Conservation (phyloP, 306 rosid genomes). For the Abrus precatorius region DNA sequence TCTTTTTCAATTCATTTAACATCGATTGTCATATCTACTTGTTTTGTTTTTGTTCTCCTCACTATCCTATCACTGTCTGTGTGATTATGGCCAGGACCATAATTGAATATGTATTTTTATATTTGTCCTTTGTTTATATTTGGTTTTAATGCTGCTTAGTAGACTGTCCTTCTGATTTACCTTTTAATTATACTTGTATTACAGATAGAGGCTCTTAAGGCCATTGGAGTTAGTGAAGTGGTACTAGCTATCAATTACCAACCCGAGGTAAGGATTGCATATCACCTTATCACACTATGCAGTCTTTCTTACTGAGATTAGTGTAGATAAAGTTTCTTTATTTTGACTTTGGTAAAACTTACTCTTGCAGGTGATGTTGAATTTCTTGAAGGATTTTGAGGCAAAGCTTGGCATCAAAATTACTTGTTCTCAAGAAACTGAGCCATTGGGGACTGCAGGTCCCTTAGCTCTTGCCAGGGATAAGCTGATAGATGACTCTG, state of each 20-base stretch:
- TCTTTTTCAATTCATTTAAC: conserved; percentile 14
- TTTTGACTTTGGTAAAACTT: conserved; percentile 28
- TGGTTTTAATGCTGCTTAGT: conserved; percentile 17
- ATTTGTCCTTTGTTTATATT: neutral
- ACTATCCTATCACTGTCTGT: neutral
- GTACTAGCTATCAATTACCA: conserved; percentile 98
- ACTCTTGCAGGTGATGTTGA: conserved; percentile 86
- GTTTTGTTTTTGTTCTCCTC: conserved; percentile 26
- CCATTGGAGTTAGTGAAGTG: conserved; percentile 93
- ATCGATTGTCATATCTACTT: neutral
- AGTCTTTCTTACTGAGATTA: conserved; percentile 27
- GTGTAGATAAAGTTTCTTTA: conserved; percentile 40
- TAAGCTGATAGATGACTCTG: conserved; percentile 77
- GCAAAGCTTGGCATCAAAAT: conserved; percentile 90
- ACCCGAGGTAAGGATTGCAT: conserved; percentile 77
- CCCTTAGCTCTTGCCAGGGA: conserved; percentile 99
- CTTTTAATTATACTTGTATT: conserved; percentile 41
- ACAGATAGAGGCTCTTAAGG: conserved; percentile 98
- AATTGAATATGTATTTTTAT: conserved; percentile 19
- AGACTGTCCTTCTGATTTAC: conserved; percentile 5
- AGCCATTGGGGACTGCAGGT: conserved; percentile 98
- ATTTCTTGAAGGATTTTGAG: conserved; percentile 95
- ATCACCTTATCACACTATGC: conserved; percentile 17
- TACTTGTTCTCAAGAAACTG: conserved; percentile 99
- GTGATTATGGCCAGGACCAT: neutral